phyloP scores from a whole-genome alignment of 805 yeast genomes.

The Ogataea parapolymorpha region DNA sequence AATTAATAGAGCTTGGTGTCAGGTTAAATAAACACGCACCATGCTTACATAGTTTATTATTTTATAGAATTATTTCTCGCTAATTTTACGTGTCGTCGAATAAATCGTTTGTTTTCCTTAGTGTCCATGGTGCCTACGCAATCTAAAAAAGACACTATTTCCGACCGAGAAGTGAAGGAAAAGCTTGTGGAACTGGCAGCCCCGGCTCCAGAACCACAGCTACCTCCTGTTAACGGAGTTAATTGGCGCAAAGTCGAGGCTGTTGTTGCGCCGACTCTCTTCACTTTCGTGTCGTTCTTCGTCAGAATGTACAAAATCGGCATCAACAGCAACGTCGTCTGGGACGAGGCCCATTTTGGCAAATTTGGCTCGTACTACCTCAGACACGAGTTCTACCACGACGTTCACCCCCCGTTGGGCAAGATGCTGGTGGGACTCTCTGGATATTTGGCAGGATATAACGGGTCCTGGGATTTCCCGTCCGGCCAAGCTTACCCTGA shows the following conservation, averaged over 20 bases:
- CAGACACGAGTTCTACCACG: conserved; percentile 77
- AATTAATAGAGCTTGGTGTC: background rate
- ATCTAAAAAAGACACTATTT: conserved; percentile 11
- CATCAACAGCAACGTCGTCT: conserved; percentile 71
- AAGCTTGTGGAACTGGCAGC: conserved; percentile 29
- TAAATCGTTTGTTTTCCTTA: background rate
- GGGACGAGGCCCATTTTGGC: conserved; percentile 98
- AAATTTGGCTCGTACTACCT: conserved; percentile 80
- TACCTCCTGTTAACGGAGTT: conserved; percentile 5
- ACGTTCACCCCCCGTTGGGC: conserved; percentile 86
- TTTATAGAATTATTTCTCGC: conserved; percentile 1
- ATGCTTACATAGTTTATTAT: conserved; percentile 1
- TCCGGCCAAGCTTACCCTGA: conserved; percentile 78
- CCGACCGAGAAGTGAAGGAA: conserved; percentile 33
- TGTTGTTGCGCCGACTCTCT: conserved; percentile 51
- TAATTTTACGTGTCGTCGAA: conserved; percentile 12
- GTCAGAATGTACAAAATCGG: conserved; percentile 76
- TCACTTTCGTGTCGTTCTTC: conserved; percentile 68
- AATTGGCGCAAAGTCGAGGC: conserved; percentile 26
- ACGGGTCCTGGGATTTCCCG: conserved; percentile 86
- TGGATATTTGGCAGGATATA: conserved; percentile 79
- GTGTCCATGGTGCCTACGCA: conserved; percentile 7
- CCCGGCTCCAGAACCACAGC: conserved; percentile 13
- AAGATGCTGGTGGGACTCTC: conserved; percentile 76
- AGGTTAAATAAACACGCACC: background rate